Evolutionary conservation across 495 filamentous ascomycete species (phyloP), one percentile per base, ranked within the genome.

Genomic region (Usnea hakonensis): DNA sequence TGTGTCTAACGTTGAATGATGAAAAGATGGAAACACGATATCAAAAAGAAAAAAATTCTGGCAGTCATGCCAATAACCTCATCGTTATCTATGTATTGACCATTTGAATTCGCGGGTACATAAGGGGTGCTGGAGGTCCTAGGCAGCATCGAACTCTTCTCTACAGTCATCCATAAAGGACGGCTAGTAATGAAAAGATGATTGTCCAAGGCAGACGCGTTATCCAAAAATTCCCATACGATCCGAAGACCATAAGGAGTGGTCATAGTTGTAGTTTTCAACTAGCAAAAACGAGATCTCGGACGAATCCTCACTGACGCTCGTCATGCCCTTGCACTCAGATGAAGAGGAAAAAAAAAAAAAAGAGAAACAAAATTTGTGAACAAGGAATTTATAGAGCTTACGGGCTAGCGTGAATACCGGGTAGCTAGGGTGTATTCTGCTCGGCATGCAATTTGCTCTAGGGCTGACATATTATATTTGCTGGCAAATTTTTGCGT

Each of bases 201-300:
- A 23, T 37, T 50, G 46, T 23, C 46, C 63, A 28, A 58, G 35
- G 59, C 37, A 46, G 30, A 23, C 66, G 26, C 35, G 43, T 21
- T 57, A 53, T 68, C 65, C 76, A 78, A 78, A 78, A 74, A 77
- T 78, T 78, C 76, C 76, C 68, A 70, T 65, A 72, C 76, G 73
- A 74, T 63, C 72, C 75, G 74, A 74, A 75, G 73, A 63, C 76
- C 72, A 76, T 73, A 68, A 68, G 69, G 75, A 79, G 76, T 71
- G 71, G 77, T 79, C 78, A 78, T 66, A 69, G 66, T 80, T 32
- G 71, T 80, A 81, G 77, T 81, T 80, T 81, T 79, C 78, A 80
- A 79, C 77, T 77, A 80, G 78, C 78, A 81, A 80, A 81, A 79
- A 80, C 71, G 70, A 72, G 76, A 75, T 73, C 78, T 80, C 78